phyloP scores from a whole-genome alignment of 495 filamentous ascomycete species.

The Amniculicola lignicola region DNA sequence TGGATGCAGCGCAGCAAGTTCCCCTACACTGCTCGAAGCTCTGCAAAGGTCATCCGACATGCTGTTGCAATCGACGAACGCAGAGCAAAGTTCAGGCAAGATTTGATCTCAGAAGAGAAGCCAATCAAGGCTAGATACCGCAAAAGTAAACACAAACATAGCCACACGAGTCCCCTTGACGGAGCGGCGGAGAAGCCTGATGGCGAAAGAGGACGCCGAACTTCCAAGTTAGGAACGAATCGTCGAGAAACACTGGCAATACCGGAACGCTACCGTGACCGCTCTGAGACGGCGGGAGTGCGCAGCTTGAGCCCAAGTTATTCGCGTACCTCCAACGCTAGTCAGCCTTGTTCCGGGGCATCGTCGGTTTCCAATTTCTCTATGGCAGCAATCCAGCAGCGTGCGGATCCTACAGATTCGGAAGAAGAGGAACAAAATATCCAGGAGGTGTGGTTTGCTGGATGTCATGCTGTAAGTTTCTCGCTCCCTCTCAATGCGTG shows the following conservation, averaged over 20 bases:
- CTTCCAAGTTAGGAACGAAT: conserved; percentile 1
- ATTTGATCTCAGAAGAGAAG: conserved; percentile 62
- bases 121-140: conserved; percentile 41
- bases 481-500: neutral
- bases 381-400: conserved; percentile 15
- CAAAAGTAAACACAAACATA: conserved; percentile 44
- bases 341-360: conserved; percentile 1
- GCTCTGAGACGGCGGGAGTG: conserved; percentile 29
- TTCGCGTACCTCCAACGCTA: conserved; percentile 9
- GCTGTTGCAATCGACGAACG: conserved; percentile 41
- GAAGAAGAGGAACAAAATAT: conserved; percentile 67
- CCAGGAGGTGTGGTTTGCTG: conserved; percentile 81
- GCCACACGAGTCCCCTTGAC: conserved; percentile 23
- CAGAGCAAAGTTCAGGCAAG: conserved; percentile 57
- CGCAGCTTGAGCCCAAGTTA: conserved; percentile 26
- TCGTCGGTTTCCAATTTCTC: conserved; percentile 27
- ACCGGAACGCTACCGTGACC: conserved; percentile 25
- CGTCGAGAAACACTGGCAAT: conserved; percentile 13
- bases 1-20: conserved; percentile 84
- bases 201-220: conserved; percentile 11
- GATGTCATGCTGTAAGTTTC: conserved; percentile 62
- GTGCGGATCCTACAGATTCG: conserved; percentile 43
- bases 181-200: neutral
- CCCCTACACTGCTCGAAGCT: conserved; percentile 76
- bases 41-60: conserved; percentile 57